Percentiles rank a stretch among this genome's conserved stretches.
phyloP scores from a whole-genome alignment of 148 eudicot genomes.

The Rhododendron ovatum region DNA sequence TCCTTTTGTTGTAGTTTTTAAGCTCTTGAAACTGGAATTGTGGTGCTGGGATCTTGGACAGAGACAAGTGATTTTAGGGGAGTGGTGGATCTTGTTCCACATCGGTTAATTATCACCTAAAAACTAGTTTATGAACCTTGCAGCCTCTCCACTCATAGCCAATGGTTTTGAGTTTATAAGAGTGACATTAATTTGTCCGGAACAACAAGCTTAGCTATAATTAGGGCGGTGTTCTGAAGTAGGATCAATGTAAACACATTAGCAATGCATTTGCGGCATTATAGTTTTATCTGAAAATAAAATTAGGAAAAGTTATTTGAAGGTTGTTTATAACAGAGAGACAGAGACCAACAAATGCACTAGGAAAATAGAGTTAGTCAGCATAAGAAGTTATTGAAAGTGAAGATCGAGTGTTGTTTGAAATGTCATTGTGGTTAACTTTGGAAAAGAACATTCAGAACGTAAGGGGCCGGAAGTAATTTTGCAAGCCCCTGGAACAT shows the following conservation, averaged over 20 bases:
- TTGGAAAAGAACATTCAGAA: neutral
- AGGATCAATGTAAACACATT: neutral
- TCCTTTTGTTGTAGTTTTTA: neutral
- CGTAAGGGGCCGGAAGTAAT: neutral
- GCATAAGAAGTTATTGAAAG: neutral
- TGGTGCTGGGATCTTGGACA: neutral
- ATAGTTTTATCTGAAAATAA: neutral
- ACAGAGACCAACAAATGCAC: neutral
- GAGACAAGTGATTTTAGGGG: neutral
- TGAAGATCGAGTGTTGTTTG: neutral
- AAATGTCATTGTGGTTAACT: neutral
- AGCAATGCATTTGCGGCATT: neutral
- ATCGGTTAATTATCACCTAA: neutral
- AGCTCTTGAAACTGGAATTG: neutral
- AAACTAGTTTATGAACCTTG: neutral
- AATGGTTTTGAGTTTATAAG: neutral
- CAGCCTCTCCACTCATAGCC: neutral
- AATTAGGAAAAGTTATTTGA: neutral
- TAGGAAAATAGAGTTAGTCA: too few species aligned
- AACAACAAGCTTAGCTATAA: neutral
- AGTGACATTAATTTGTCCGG: neutral
- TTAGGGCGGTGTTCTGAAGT: neutral
- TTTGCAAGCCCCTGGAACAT: neutral
- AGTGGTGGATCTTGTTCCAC: neutral
- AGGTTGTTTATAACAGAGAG: neutral